phyloP scores from a whole-genome alignment of 495 filamentous ascomycete species.

The Penicillium waksmanii region DNA sequence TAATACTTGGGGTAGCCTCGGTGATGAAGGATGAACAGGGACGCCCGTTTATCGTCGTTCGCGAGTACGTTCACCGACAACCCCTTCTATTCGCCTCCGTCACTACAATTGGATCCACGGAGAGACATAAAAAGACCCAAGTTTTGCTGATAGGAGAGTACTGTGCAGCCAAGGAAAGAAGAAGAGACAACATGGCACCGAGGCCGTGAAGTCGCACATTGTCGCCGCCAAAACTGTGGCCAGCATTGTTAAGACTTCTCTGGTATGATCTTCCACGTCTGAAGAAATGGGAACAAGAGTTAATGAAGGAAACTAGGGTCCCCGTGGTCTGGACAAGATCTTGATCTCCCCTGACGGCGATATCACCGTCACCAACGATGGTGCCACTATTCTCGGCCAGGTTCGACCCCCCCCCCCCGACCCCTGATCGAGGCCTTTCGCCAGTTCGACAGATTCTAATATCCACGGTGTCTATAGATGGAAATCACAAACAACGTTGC shows the following conservation, averaged over 20 bases:
- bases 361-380: conserved; percentile 99
- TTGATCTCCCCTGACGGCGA: conserved; percentile 98
- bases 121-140: background rate
- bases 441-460: conserved; percentile 23
- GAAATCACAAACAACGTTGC: conserved; percentile 98
- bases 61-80: conserved; percentile 74
- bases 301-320: conserved; percentile 60
- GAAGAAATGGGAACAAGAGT: conserved; percentile 3
- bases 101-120: conserved; percentile 1
- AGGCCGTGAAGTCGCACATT: conserved; percentile 97
- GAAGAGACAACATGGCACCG: conserved; percentile 93
- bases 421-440: conserved; percentile 14
- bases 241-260: conserved; percentile 94
- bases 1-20: conserved; percentile 57
- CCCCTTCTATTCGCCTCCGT: conserved; percentile 10
- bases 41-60: conserved; percentile 95
- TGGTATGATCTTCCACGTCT: conserved; percentile 49
- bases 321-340: conserved; percentile 97
- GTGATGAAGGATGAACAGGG: conserved; percentile 93
- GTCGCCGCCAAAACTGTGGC: conserved; percentile 93
- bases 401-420: conserved; percentile 39
- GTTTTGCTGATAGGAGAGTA: conserved; percentile 22
- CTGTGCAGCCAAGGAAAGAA: conserved; percentile 87
- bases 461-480: conserved; percentile 61
- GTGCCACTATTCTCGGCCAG: conserved; percentile 93